Evolutionary conservation across 345 rosid genomes (phyloP).

Genomic region (Eucalyptus polybractea): DNA sequence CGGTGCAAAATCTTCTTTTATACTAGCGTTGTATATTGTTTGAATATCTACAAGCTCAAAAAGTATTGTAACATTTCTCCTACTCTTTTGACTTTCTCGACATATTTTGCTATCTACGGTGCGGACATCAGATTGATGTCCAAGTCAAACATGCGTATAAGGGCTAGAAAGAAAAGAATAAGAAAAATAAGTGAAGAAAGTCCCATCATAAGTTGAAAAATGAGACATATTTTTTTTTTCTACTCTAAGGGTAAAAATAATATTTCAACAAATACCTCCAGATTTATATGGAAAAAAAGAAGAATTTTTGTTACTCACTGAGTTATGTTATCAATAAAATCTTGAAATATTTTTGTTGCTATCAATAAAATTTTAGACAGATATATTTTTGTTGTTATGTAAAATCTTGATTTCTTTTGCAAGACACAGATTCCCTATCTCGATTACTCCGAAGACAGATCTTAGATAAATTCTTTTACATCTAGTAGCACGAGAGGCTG

Average conservation of each 20-base stretch:
- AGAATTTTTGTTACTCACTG: rapidly evolving
- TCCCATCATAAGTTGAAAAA: background rate
- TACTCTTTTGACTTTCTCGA: background rate
- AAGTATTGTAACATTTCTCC: background rate
- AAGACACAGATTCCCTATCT: background rate
- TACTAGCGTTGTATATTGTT: no score
- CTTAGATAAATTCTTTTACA: background rate
- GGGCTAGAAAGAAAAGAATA: background rate
- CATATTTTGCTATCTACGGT: background rate
- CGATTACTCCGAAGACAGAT: background rate
- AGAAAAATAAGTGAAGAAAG: background rate
- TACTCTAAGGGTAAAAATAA: background rate
- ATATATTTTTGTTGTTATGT: background rate
- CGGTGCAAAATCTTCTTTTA: background rate
- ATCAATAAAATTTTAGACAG: background rate
- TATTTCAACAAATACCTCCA: background rate
- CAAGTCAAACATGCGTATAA: background rate
- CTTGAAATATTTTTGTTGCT: background rate
- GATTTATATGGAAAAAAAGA: background rate
- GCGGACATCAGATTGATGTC: background rate
- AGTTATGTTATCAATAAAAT: background rate
- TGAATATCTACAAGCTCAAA: background rate
- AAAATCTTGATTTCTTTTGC: background rate
- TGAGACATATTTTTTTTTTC: background rate
- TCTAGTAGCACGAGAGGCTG: background rate